These are phyloP conservation scores for Penicillium argentinense DNA, from an alignment of 495 filamentous ascomycete genomes.

Conservation along the genomic window DNA sequence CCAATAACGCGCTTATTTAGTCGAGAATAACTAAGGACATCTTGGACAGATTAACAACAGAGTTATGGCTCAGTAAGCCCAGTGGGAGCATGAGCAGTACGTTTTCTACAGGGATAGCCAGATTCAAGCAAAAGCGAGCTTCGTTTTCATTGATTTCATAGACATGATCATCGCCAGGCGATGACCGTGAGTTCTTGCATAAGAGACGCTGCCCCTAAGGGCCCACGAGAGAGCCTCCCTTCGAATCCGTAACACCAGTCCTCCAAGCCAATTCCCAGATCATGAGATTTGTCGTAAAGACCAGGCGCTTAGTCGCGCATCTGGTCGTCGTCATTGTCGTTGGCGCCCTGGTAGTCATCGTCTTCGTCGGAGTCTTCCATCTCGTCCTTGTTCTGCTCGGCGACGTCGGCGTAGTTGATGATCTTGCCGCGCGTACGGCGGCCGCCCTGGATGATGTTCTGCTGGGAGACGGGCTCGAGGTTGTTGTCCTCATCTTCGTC, in stretches of 20 bases:
- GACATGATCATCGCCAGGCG: not conserved
- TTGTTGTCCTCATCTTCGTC: slow-evolving; percentile 75
- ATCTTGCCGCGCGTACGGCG: slow-evolving; percentile 82
- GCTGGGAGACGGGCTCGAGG: slow-evolving; percentile 84
- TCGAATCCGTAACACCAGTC: slow-evolving; percentile 20
- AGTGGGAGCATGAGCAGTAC: too few relatives aligned
- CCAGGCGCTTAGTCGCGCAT: slow-evolving; percentile 42
- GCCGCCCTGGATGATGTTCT: slow-evolving; percentile 78
- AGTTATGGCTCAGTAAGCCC: too few relatives aligned
- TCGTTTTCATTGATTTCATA: slow-evolving; percentile 1
- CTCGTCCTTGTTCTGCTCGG: slow-evolving; percentile 55
- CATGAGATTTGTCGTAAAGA: slow-evolving; percentile 15
- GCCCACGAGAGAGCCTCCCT: slow-evolving; percentile 9
- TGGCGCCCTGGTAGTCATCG: slow-evolving; percentile 47
- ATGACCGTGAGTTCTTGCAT: not conserved
- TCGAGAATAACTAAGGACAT: too few relatives aligned
- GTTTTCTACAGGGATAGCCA: too few relatives aligned
- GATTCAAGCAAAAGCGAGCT: not conserved
- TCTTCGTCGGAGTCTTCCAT: slow-evolving; percentile 81
- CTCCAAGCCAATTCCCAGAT: slow-evolving; percentile 18
- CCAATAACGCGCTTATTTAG: too few relatives aligned
- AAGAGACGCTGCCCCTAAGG: not conserved
- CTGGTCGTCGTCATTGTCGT: slow-evolving; percentile 39
- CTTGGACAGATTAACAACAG: too few relatives aligned
- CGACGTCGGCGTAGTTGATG: slow-evolving; percentile 82